Evolutionary conservation across 1,284 basidiomycete species (phyloP), one percentile per base, ranked within the genome.

Genomic region (Sphaerobolus stellatus): DNA sequence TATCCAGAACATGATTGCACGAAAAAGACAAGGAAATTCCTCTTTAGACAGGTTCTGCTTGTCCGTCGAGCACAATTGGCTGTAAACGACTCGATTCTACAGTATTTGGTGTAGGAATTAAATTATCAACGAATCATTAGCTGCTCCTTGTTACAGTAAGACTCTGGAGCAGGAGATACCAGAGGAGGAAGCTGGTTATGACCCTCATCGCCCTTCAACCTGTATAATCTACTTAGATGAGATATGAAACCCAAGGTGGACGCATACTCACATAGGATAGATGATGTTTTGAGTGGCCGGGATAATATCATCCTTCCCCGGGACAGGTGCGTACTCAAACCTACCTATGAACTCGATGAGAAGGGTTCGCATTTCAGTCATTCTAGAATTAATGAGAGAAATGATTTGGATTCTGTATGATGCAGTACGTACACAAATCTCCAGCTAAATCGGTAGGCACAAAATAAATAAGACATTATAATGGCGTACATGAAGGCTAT

Each of bases 321-420:
- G 16, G 70, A 75, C 52, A 71, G 62, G 33, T 4, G 66, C 44
- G 56, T 81, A 77, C 57, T 81, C 75, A 54, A 82, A 81, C 50
- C 73, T 71, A 46, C 71, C 65, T 36, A 81, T 55, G 5, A 78
- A 69, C 59, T 81, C 77, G 31, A 76, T 71, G 8, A 81, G 64
- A 63, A 82, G 76, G 0, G 73, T 68, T 56, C 80, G 79, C 22
- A 83, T 67, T 58, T 83, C 79, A 40, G 76, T 65, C 1, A 81
- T 62, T 7, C 71, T 75, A 33, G 16, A 9, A n/a, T n/a, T n/a
- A n/a, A n/a, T n/a, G n/a, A n/a, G n/a, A n/a, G n/a, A n/a, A n/a
- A 54, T 14, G 11, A 8, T 36, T 13, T 22, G 16, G 6, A 8
- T 54, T 56, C 3, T 8, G 28, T 11, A 14, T 14, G 22, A 5